phyloP scores from a whole-genome alignment of 2,329 filamentous ascomycete genomes.

The Penicillium concentricum region DNA sequence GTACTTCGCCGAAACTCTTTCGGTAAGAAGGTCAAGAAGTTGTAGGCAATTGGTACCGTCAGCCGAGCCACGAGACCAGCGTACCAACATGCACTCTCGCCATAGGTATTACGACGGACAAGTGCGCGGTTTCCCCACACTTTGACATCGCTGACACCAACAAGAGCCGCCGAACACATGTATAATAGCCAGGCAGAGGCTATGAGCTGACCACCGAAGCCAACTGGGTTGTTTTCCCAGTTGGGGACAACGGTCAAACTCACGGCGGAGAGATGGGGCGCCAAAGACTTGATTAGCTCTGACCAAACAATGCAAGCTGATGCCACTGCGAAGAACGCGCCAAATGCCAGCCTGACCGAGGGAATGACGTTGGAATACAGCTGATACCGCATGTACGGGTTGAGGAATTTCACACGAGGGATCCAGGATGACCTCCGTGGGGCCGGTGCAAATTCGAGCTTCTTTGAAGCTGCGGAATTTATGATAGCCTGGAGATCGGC shows the following conservation, averaged over 20 bases:
- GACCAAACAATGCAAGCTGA: slow-evolving; percentile 90
- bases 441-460: slow-evolving; percentile 69
- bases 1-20: slow-evolving; percentile 70
- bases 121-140: slow-evolving; percentile 96
- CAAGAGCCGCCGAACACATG: slow-evolving; percentile 89
- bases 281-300: slow-evolving; percentile 81
- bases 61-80: slow-evolving; percentile 87
- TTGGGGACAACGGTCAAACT: slow-evolving; percentile 64
- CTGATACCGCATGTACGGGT: slow-evolving; percentile 78
- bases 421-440: slow-evolving; percentile 57
- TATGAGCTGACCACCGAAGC: slow-evolving; percentile 81
- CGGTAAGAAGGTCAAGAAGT: slow-evolving; percentile 89
- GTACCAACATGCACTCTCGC: slow-evolving; percentile 95
- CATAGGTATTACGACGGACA: slow-evolving; percentile 85
- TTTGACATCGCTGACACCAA: slow-evolving; percentile 85
- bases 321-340: slow-evolving; percentile 67
- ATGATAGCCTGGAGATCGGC: slow-evolving; percentile 75
- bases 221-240: slow-evolving; percentile 70
- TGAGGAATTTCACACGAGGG: slow-evolving; percentile 62
- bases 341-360: slow-evolving; percentile 61
- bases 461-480: slow-evolving; percentile 77
- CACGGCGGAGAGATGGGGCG: slow-evolving; percentile 71
- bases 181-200: slow-evolving; percentile 89
- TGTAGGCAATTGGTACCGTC: slow-evolving; percentile 90
- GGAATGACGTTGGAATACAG: slow-evolving; percentile 74